These are phyloP conservation scores for Globisporangium emineosum DNA, from an alignment of 352 stramenopile species.

Conservation along the genomic window DNA sequence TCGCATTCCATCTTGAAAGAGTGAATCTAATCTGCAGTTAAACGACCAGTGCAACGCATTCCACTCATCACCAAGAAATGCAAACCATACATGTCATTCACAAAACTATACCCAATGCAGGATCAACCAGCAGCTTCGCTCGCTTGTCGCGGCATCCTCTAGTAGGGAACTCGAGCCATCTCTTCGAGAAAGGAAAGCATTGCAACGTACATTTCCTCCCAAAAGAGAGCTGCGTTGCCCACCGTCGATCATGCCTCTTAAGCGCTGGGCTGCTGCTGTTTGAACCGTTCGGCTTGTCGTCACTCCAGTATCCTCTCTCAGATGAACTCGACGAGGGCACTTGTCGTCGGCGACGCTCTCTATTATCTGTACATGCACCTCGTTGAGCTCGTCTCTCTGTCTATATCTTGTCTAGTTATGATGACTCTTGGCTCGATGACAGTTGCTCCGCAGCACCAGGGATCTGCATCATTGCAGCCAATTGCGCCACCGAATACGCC, in stretches of 20 bases:
- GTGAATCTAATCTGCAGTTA: too few species aligned
- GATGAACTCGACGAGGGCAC: neutral
- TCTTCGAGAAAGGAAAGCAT: neutral
- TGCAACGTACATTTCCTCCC: neutral
- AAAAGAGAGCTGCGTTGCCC: slow-evolving; percentile 1
- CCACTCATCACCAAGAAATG: neutral
- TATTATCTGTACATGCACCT: neutral
- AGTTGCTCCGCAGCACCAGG: neutral
- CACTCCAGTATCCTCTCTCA: neutral
- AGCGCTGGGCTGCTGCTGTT: too few species aligned
- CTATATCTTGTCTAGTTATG: neutral
- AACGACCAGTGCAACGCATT: too few species aligned
- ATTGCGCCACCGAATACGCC: slow-evolving; percentile 36
- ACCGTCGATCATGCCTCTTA: neutral
- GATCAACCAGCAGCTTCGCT: neutral
- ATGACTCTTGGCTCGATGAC: slow-evolving; percentile 3
- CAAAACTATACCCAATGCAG: slow-evolving; percentile 2
- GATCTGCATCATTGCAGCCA: slow-evolving; percentile 33
- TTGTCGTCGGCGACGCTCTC: neutral
- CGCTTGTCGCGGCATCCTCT: neutral
- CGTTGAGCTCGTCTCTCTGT: neutral
- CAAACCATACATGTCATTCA: neutral
- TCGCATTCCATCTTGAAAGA: too few species aligned
- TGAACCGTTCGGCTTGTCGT: neutral
- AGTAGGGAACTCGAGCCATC: slow-evolving; percentile 6